phyloP scores from a whole-genome alignment of 2,329 filamentous ascomycete species.

The Dryadomyces quercus-mongolicae region DNA sequence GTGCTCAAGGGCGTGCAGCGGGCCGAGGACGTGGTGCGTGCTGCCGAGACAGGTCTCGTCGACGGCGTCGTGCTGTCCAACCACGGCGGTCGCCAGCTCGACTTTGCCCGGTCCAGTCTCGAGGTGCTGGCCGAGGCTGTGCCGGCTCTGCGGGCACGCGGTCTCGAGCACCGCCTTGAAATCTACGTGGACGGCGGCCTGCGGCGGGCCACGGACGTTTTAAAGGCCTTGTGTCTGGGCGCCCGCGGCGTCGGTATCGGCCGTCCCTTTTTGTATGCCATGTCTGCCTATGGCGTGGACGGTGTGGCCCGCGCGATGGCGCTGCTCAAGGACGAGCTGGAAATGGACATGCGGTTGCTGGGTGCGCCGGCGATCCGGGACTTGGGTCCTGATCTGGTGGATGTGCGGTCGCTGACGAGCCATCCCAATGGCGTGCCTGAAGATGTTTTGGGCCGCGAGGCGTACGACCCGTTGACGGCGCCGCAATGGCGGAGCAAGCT shows the following conservation, averaged over 20 bases:
- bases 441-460: conserved; percentile 34
- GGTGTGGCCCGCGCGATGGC: conserved; percentile 91
- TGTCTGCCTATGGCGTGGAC: conserved; percentile 78
- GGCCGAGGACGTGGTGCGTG: conserved; percentile 84
- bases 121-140: conserved; percentile 91
- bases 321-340: conserved; percentile 88
- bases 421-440: conserved; percentile 36
- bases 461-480: conserved; percentile 41
- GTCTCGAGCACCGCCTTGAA: conserved; percentile 67
- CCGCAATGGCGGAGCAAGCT: conserved; percentile 44
- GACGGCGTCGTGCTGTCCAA: conserved; percentile 91
- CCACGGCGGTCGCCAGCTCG: conserved; percentile 88
- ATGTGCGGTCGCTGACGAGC: conserved; percentile 54
- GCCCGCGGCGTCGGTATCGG: conserved; percentile 90
- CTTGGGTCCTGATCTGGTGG: conserved; percentile 68
- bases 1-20: conserved; percentile 94
- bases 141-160: conserved; percentile 65
- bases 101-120: conserved; percentile 78
- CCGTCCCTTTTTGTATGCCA: conserved; percentile 88
- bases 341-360: conserved; percentile 97
- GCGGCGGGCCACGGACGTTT: conserved; percentile 80
- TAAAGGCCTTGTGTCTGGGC: conserved; percentile 89
- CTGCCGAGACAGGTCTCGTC: conserved; percentile 61
- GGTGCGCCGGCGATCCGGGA: conserved; percentile 65
- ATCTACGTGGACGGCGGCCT: conserved; percentile 87